Conservation (phyloP, 2,329 filamentous ascomycete species). For the Fusarium humuli region DNA sequence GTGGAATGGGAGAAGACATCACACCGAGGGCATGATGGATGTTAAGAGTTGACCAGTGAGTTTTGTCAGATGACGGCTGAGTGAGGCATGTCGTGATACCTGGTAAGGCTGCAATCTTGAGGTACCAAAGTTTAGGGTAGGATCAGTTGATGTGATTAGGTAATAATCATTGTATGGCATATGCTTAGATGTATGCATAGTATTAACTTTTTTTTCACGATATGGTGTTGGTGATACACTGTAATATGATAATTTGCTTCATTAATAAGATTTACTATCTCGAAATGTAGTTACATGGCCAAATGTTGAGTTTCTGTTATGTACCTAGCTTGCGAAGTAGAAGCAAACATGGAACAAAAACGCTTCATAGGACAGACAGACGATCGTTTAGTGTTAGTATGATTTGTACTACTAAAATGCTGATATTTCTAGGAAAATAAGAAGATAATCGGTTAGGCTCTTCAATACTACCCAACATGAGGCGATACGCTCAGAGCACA, state of each 20-base stretch:
- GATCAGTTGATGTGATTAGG: constrained; percentile 7
- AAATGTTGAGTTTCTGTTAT: background rate
- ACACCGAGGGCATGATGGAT: constrained; percentile 37
- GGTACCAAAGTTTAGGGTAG: constrained; percentile 12
- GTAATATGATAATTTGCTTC: background rate
- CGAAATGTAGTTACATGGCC: background rate
- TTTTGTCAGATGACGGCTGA: constrained; percentile 1
- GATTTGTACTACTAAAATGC: background rate
- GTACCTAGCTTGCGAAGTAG: no score
- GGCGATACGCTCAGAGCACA: background rate
- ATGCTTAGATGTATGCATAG: background rate
- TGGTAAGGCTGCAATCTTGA: constrained; percentile 8
- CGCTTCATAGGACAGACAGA: background rate
- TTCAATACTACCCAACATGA: background rate
- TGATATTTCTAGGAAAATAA: background rate
- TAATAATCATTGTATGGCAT: constrained; percentile 10
- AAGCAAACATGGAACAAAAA: background rate
- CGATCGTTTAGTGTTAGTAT: background rate
- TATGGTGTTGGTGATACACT: background rate
- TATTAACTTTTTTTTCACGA: background rate
- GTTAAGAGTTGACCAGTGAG: constrained; percentile 1
- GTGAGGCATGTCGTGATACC: constrained; percentile 8
- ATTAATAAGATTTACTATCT: background rate
- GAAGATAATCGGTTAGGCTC: background rate
- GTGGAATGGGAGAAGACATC: constrained; percentile 53